Base-by-base conservation (phyloP, 2,329 filamentous ascomycete species). In the Epichloe amarillans region DNA sequence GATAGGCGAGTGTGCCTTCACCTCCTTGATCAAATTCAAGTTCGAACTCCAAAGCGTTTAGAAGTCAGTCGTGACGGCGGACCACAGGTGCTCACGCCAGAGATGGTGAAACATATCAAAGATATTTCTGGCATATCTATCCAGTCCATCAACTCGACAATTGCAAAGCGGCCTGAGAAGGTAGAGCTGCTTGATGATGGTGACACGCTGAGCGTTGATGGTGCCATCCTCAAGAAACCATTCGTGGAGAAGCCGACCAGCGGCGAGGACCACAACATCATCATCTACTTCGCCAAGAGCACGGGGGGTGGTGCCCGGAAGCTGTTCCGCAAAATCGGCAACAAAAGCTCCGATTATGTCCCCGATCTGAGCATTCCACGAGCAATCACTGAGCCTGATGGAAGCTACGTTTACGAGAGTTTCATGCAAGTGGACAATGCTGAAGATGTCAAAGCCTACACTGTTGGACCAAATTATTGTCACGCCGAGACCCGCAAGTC, bases 211-310 rank as follows among this genome's bases (percentile, higher is more conserved):
- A 81, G 84, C 41, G 91, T 98, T 10, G 91, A 98, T 63, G 93
- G 91, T 11, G 75, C 79, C 40, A 67, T 82, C 4, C 76, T 98
- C 44, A 84, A 78, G 59, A 98, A 98, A 64, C 93, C 93, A 0
- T 98, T 98, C 62, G 93, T 98, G 38, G 93, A 98, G 65, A 98
- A 98, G 66, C 93, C 93, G 0, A 90, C 89, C n/a, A 96, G 88
- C 62, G 93, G 93, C 36, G 93, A 98, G 68, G 91, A 98, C 62
- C 93, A 98, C 70, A 98, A 98, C 65, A 95, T 98, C 60, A 86
- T 95, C 68, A 96, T 98, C 51, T 98, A 97, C 69, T 97, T 94
- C 62, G 88, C 91, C 21, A 86, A 83, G 55, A 85, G 87, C 41
- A 79, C 86, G 46, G 89, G 90, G 90, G 90, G 91, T 46, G 93